Evolutionary conservation across 2,329 filamentous ascomycete species (phyloP), one percentile per base, ranked within the genome.

Genomic region (Trichophyton simii): DNA sequence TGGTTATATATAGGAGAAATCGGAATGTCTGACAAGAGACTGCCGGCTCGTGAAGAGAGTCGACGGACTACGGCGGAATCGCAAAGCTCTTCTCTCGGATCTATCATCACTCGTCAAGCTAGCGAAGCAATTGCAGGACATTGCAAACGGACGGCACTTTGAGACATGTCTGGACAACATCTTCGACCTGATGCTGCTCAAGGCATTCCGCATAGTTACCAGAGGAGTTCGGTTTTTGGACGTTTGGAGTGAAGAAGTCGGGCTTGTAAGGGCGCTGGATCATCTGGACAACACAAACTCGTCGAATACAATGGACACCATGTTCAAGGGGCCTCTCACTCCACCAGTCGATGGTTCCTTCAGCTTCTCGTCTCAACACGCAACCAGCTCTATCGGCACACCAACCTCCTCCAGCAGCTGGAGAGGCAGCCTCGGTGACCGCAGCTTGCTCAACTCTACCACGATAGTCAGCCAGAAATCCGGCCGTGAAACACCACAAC

Each of bases 171-270:
- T 77, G n/a, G 72, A 75, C 54, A 70, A 69, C 18, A 83, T 92
- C 62, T 83, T 96, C 62, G 92, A 97, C 69, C 89, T 96, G 72
- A 90, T 97, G 83, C 88, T 97, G 25, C 77, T 95, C 60, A 94
- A 91, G 72, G 91, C 91, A 0, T 97, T 96, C 78, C 91, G 88
- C 70, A 91, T 97, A 59, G 88, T 96, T n/a, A 92, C 87, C 57
- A 86, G 92, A 68, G 91, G 89, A 13, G 90, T 96, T 28, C 83
- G 87, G 52, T 97, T 99, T 69, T 80, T 96, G 48, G 94, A 99
- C 67, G 81, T 92, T 1, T 86, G 94, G 77, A 86, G 88, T 42
- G 87, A 78, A 64, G 75, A 78, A 58, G 77, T 78, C 69, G 75
- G 76, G 18, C 69, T 78, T 66, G 74, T 72, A 60, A 70, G 72